Percentiles rank a stretch among this genome's conserved stretches.
These are phyloP conservation scores for Coemansia sp. DNA, from an alignment of 192 early-diverging fungal species.

Conservation along the genomic window DNA sequence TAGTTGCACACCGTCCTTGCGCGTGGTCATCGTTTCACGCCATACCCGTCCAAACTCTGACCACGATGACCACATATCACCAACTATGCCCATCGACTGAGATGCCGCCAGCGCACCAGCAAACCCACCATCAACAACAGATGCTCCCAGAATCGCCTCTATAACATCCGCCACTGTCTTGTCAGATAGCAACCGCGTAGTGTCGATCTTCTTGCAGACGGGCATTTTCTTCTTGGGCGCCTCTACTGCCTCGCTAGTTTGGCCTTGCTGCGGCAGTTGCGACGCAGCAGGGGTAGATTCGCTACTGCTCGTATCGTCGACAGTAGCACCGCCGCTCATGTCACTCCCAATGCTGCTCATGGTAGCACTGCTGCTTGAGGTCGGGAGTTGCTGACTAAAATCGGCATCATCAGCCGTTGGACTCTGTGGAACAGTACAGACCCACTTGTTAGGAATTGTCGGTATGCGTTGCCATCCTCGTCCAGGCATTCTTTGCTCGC, in stretches of 20 bases:
- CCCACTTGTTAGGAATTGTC: slow-evolving; percentile 31
- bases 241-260: not conserved
- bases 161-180: slow-evolving; percentile 87
- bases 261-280: not conserved
- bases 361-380: not conserved
- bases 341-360: not conserved
- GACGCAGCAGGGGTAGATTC: not conserved
- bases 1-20: slow-evolving; percentile 20
- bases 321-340: not conserved
- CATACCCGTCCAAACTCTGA: slow-evolving; percentile 25
- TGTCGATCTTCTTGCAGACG: slow-evolving; percentile 1
- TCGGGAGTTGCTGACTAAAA: not conserved
- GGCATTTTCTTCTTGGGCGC: slow-evolving; percentile 3
- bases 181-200: slow-evolving; percentile 63
- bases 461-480: slow-evolving; percentile 37
- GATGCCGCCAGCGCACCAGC: slow-evolving; percentile 60
- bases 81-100: slow-evolving; percentile 57
- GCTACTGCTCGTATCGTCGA: not conserved
- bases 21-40: slow-evolving; percentile 14
- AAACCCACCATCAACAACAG: slow-evolving; percentile 63
- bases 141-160: slow-evolving; percentile 82
- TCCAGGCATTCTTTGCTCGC: slow-evolving; percentile 41
- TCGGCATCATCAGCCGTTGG: not conserved
- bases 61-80: slow-evolving; percentile 38
- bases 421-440: slow-evolving; percentile 3